A percentile compares a stretch with the other conserved stretches of the same genome.
These are phyloP conservation scores for Leishmania turanica DNA, from an alignment of 208 protist genomes.

Conservation along the genomic window DNA sequence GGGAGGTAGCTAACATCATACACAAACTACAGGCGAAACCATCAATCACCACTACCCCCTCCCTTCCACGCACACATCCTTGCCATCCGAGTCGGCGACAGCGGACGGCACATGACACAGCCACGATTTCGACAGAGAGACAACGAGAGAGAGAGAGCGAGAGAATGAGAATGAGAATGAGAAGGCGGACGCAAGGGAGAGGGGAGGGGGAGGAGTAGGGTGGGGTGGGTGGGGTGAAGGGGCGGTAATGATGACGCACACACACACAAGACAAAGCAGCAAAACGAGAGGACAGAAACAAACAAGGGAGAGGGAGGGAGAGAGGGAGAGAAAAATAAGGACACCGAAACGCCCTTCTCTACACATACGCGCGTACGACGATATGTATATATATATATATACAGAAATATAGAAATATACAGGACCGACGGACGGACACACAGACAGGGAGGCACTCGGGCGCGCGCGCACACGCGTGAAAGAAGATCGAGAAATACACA, in stretches of 20 bases:
- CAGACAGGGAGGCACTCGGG: too few relatives aligned
- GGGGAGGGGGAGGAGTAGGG: too few relatives aligned
- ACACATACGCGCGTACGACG: background rate
- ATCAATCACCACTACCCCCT: background rate
- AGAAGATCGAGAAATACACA: background rate
- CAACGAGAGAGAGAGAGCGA: background rate
- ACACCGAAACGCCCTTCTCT: background rate
- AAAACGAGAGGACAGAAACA: background rate
- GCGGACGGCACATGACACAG: background rate
- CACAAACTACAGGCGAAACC: background rate
- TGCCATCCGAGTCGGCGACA: background rate
- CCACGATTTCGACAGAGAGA: background rate
- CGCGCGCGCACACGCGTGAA: background rate
- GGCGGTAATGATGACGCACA: background rate
- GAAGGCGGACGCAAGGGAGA: background rate
- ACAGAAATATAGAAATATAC: background rate
- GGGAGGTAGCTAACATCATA: background rate
- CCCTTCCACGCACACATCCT: background rate
- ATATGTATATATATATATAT: background rate
- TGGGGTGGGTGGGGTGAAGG: too few relatives aligned
- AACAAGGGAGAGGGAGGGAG: background rate
- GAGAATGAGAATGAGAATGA: background rate
- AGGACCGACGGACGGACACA: too few relatives aligned
- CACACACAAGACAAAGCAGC: background rate
- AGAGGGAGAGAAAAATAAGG: background rate